Evolutionary conservation across 495 filamentous ascomycete species (phyloP), one percentile per base, ranked within the genome.

Genomic region (Penicillium mononematosum): DNA sequence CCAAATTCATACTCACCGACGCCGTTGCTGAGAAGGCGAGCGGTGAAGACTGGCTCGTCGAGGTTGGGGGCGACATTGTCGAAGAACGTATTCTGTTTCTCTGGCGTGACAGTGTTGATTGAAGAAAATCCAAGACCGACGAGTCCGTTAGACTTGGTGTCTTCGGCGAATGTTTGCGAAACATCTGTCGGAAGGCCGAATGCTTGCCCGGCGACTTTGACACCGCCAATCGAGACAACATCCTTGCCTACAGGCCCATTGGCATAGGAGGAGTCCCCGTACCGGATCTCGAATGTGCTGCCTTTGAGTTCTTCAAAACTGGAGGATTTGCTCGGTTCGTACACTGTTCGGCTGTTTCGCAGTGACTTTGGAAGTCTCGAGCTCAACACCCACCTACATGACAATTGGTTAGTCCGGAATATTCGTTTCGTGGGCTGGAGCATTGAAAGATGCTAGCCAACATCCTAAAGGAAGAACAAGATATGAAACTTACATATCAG

Each of bases 1-100:
- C 91, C 91, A 69, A 94, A 94, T 54, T 90, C 86, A 67, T 92
- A 96, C 56, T 81, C 79, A 43, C 91, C 89, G 7, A 78, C 75
- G 52, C 83, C 77, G 19, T 79, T 70, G 55, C 58, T 65, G 55
- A 85, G 83, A 41, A 94, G 82, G 45, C 86, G 81, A 24, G 86
- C 86, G 3, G 88, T 88, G 70, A 94, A 88, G 22, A 94, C 70
- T 5, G 89, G 88, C 61, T 82, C 71, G 38, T 83, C 79, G 22
- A 96, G 83, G 10, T 69, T 69, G 22, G 75, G 55, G 59, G 83
- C 80, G 45, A 89, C 75, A 65, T 91, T 92, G 56, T 91, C 89
- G 69, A 94, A 93, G 71, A 92, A 94, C 27, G 90, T 94, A 64
- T 84, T 84, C 66, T 91, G 86, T 59, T 75, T 76, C 14, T 77